Evolutionary conservation across 2,329 filamentous ascomycete species (phyloP), one percentile per base, ranked within the genome.

Genomic region (Fusarium anguioides): DNA sequence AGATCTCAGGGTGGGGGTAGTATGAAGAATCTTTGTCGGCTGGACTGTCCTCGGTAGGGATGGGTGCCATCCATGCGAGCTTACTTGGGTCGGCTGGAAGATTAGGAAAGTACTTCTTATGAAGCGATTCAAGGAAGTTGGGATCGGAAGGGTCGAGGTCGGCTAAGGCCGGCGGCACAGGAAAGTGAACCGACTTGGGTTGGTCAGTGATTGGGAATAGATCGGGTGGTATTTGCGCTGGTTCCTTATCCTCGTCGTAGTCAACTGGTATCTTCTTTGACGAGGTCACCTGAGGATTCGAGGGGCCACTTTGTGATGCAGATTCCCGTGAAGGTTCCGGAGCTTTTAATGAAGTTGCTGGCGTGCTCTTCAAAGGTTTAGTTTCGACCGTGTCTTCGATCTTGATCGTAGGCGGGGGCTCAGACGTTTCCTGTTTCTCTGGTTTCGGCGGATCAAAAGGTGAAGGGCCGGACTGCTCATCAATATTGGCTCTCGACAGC

Each of bases 81-180:
- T 92, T 91, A 59, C 90, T 89, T 0, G 94, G 94, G 77, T 97
- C 93, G 53, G 94, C 88, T 3, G 94, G 89, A 2, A 97, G 89
- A 64, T 89, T 87, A 14, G 96, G 94, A 79, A 97, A 99, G 85
- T 97, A 99, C 78, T 97, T 97, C 21, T 89, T 81, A 82, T 97
- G 94, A 8, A 99, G 87, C 56, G 92, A 90, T 44, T 87, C 80
- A 58, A 98, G 89, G 81, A 98, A 98, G 74, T 93, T 84, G 0
- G 92, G 90, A 60, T 94, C 92, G 35, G 87, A 83, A 0, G 94
- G 94, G 76, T 98, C 93, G 66, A 98, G 90, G 60, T 93, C 90
- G 12, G 91, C 91, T 8, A 85, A 77, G 39, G 74, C 75, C 11
- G 78, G 82, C 3, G 78, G 81, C n/a, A 77, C 78, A 11, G 89